phyloP scores from a whole-genome alignment of 768 basidiomycete genomes.

The Phaeotremella skinneri region DNA sequence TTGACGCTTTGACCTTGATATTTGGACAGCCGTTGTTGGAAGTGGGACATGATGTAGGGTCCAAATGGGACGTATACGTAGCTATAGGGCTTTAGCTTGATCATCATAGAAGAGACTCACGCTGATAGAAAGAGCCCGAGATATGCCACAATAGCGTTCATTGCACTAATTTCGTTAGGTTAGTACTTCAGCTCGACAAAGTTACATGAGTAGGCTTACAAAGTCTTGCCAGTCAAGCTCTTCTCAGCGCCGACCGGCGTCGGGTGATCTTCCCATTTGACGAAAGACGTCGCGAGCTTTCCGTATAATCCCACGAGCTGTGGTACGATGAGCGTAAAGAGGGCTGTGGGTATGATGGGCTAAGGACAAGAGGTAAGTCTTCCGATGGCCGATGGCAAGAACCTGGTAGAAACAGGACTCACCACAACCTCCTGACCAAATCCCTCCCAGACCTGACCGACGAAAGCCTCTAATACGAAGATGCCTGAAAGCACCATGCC shows the following conservation, averaged over 20 bases:
- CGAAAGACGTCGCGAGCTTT: slow-evolving; percentile 64
- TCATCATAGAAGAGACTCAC: slow-evolving; percentile 50
- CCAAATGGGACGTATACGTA: slow-evolving; percentile 92
- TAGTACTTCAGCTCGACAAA: too few species aligned
- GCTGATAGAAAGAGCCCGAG: slow-evolving; percentile 88
- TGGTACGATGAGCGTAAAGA: slow-evolving; percentile 79
- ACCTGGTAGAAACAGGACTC: slow-evolving; percentile 50
- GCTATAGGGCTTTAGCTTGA: slow-evolving; percentile 11
- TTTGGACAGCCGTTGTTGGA: slow-evolving; percentile 47
- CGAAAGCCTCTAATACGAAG: slow-evolving; percentile 75
- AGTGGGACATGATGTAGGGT: slow-evolving; percentile 69
- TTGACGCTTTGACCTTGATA: slow-evolving; percentile 26
- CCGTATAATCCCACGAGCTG: slow-evolving; percentile 73
- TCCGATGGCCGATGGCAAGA: neutral
- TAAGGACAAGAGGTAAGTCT: slow-evolving; percentile 43
- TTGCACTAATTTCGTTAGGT: slow-evolving; percentile 52
- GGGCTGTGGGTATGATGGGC: slow-evolving; percentile 76
- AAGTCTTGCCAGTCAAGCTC: slow-evolving; percentile 85
- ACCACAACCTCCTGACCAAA: slow-evolving; percentile 77
- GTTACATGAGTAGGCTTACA: slow-evolving; percentile 50
- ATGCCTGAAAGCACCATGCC: slow-evolving; percentile 72
- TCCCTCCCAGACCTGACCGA: slow-evolving; percentile 82
- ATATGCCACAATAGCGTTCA: slow-evolving; percentile 86
- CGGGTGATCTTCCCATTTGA: slow-evolving; percentile 87
- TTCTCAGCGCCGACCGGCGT: slow-evolving; percentile 72